Percentiles rank a stretch among this genome's conserved stretches.
phyloP scores from a whole-genome alignment of 805 yeast species.

The Candida xiaguanensis region DNA sequence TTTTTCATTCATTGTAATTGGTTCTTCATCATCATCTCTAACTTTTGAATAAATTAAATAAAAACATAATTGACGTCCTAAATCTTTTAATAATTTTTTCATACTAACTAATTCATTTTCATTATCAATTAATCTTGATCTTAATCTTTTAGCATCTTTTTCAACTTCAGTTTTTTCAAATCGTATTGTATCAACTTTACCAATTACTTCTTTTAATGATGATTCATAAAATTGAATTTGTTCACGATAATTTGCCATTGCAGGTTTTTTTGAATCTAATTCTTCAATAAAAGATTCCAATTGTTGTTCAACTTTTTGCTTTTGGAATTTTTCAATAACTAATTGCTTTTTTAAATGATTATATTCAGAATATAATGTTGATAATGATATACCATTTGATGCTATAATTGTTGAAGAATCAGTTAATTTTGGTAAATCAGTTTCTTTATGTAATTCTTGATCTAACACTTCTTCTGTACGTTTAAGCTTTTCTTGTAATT shows the following conservation, averaged over 20 bases:
- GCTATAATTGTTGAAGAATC: conserved; percentile 56
- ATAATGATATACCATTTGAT: conserved; percentile 53
- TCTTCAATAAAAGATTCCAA: conserved; percentile 70
- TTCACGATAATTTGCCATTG: conserved; percentile 61
- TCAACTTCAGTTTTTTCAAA: conserved; percentile 46
- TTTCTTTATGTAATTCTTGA: conserved; percentile 34
- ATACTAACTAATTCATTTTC: conserved; percentile 47
- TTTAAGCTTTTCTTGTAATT: conserved; percentile 32
- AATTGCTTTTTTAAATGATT: conserved; percentile 62
- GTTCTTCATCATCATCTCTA: conserved; percentile 51
- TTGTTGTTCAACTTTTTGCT: conserved; percentile 65
- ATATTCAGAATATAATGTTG: conserved; percentile 63
- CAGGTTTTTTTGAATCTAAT: conserved; percentile 74
- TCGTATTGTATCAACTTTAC: conserved; percentile 48
- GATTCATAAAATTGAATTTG: conserved; percentile 54
- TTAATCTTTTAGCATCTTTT: conserved; percentile 32
- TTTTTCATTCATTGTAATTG: conserved; percentile 63
- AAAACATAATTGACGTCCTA: conserved; percentile 79
- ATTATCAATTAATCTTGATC: conserved; percentile 35
- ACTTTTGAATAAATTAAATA: conserved; percentile 64
- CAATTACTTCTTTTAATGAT: conserved; percentile 51
- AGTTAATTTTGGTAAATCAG: conserved; percentile 43
- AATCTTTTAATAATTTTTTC: conserved; percentile 60
- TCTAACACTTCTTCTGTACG: conserved; percentile 41
- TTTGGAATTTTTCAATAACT: conserved; percentile 65